Percentiles rank a stretch among this genome's conserved stretches.
phyloP scores from a whole-genome alignment of 202 grass and related monocot species.

The Setaria viridis region DNA sequence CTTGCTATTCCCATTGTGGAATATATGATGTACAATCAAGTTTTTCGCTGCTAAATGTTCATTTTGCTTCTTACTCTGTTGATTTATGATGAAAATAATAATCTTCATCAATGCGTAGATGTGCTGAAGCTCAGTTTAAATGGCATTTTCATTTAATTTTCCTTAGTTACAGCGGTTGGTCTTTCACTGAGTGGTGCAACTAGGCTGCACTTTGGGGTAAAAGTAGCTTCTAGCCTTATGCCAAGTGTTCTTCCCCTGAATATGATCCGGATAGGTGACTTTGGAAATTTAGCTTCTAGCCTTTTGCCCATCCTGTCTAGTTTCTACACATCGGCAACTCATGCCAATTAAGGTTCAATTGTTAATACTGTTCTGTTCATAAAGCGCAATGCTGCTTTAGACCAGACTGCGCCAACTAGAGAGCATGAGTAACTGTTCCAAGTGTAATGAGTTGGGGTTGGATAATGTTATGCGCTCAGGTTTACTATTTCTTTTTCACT shows the following conservation, averaged over 20 bases:
- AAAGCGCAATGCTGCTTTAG: neutral
- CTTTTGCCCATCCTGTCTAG: neutral
- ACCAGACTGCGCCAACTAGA: neutral
- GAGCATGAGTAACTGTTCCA: constrained; percentile 10
- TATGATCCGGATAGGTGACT: neutral
- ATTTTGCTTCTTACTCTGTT: neutral
- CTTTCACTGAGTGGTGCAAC: neutral
- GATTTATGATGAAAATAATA: neutral
- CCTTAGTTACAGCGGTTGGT: neutral
- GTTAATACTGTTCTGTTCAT: constrained; percentile 4
- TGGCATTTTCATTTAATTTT: neutral
- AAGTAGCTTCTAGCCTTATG: neutral
- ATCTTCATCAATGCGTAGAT: neutral
- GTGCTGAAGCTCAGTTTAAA: constrained; percentile 13
- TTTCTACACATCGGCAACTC: constrained; percentile 6
- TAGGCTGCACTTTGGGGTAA: neutral
- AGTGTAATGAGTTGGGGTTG: neutral
- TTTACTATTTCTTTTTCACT: constrained; percentile 1
- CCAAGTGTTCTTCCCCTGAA: neutral
- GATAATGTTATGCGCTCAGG: neutral
- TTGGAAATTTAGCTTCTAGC: neutral
- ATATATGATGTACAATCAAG: constrained; percentile 2
- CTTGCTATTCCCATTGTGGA: constrained; percentile 21
- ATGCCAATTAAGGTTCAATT: constrained; percentile 18
- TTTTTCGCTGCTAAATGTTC: constrained; percentile 7